phyloP scores from a whole-genome alignment of 768 basidiomycete species.

The Leccinum rimulosum region DNA sequence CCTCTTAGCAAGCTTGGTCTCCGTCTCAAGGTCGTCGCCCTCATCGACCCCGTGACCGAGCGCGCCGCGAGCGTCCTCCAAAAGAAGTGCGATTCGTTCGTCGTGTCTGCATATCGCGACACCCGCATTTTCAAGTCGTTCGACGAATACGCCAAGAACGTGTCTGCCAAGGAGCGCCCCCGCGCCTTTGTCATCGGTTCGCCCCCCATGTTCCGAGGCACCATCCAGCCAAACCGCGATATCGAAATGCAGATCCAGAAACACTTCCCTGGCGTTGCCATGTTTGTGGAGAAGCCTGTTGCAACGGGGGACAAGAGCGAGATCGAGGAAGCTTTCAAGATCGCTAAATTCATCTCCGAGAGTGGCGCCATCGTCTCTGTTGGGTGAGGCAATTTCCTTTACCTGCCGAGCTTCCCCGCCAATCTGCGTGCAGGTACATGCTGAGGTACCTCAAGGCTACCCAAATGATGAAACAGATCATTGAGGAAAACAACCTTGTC shows the following conservation, averaged over 20 bases:
- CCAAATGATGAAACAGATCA: slow-evolving; percentile 95
- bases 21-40: slow-evolving; percentile 91
- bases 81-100: slow-evolving; percentile 91
- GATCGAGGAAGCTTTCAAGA: slow-evolving; percentile 63
- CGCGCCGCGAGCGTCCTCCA: slow-evolving; percentile 78
- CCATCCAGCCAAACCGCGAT: slow-evolving; percentile 70
- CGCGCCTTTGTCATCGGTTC: slow-evolving; percentile 86
- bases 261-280: slow-evolving; percentile 81
- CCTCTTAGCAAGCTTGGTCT: slow-evolving; percentile 81
- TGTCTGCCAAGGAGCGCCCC: slow-evolving; percentile 63
- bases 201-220: slow-evolving; percentile 92
- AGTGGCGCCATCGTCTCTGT: slow-evolving; percentile 81
- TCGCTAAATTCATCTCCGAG: slow-evolving; percentile 70
- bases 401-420: background rate
- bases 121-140: slow-evolving; percentile 83
- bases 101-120: slow-evolving; percentile 88
- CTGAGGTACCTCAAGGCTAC: slow-evolving; percentile 90
- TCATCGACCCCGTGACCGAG: slow-evolving; percentile 87
- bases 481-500: slow-evolving; percentile 88
- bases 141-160: slow-evolving; percentile 76
- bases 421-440: slow-evolving; percentile 66
- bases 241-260: slow-evolving; percentile 87
- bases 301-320: slow-evolving; percentile 74
- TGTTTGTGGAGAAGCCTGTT: slow-evolving; percentile 93
- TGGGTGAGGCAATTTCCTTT: slow-evolving; percentile 50